phyloP scores from a whole-genome alignment of 2,329 filamentous ascomycete genomes.

The Ophiosphaerella narmari region DNA sequence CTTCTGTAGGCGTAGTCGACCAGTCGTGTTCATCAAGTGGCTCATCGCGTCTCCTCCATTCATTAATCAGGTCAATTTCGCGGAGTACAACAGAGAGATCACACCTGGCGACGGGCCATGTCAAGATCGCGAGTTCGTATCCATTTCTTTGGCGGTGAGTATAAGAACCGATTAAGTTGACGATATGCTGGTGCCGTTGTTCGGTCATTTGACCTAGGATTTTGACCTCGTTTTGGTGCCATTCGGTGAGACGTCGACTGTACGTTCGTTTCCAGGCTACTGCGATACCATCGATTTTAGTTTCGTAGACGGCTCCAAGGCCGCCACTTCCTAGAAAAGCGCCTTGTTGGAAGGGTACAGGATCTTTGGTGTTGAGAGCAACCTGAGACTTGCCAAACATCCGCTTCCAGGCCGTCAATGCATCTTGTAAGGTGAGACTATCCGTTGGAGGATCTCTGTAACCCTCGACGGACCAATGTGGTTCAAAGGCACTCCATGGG shows the following conservation, averaged over 20 bases:
- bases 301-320: slow-evolving; percentile 26
- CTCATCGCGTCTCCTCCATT: background rate
- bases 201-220: slow-evolving; percentile 22
- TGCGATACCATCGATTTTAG: slow-evolving; percentile 13
- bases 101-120: slow-evolving; percentile 25
- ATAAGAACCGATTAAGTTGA: slow-evolving; percentile 26
- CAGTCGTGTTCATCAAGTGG: background rate
- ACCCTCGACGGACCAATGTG: too few relatives aligned
- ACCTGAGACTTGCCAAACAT: background rate
- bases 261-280: slow-evolving; percentile 28
- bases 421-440: background rate
- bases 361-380: background rate
- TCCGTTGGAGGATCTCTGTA: too few relatives aligned
- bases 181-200: slow-evolving; percentile 18
- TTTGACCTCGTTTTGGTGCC: slow-evolving; percentile 25
- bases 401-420: background rate
- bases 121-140: slow-evolving; percentile 18
- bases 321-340: slow-evolving; percentile 25
- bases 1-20: background rate
- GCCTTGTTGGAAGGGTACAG: slow-evolving; percentile 7
- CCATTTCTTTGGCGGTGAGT: slow-evolving; percentile 15
- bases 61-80: background rate
- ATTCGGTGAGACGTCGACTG: slow-evolving; percentile 14
- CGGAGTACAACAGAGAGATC: slow-evolving; percentile 19
- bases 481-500: too few relatives aligned